Evolutionary conservation across 768 basidiomycete genomes (phyloP).

Genomic region (Lactifluus echinatus): DNA sequence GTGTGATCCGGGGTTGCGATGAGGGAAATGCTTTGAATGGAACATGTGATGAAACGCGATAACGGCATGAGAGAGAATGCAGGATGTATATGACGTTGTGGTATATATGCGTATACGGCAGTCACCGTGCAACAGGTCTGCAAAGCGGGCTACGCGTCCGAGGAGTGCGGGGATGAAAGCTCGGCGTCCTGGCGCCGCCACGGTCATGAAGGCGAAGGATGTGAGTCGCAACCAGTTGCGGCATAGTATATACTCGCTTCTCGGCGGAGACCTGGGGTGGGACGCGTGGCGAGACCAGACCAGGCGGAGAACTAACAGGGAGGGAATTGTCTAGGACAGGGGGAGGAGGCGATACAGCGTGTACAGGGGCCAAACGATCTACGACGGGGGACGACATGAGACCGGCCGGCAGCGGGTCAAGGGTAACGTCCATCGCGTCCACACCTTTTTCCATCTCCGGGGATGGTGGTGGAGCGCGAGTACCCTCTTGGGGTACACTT

Average conservation of each 20-base stretch:
- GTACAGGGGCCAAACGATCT: not conserved
- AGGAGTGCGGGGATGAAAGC: not conserved
- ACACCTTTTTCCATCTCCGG: constrained; percentile 13
- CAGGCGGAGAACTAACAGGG: constrained; percentile 1
- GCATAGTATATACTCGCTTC: constrained; percentile 16
- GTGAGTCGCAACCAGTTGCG: constrained; percentile 21
- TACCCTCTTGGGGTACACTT: constrained; percentile 7
- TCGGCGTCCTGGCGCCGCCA: constrained; percentile 8
- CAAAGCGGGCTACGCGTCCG: constrained; percentile 8
- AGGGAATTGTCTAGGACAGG: not conserved
- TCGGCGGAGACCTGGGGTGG: not conserved
- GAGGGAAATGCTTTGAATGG: constrained; percentile 5
- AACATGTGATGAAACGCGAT: constrained; percentile 2
- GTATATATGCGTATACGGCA: not conserved
- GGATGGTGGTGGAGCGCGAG: constrained; percentile 15
- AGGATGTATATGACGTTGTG: not conserved
- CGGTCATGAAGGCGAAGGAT: constrained; percentile 18
- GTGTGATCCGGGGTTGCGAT: constrained; percentile 6
- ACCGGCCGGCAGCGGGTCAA: constrained; percentile 13
- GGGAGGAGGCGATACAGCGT: not conserved
- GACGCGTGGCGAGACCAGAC: constrained; percentile 13
- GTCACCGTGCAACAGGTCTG: constrained; percentile 1
- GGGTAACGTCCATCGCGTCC: constrained; percentile 7
- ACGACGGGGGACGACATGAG: not conserved
- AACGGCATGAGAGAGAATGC: not conserved